Evolutionary conservation across 2,329 filamentous ascomycete genomes (phyloP).

Genomic region (Cladosporium colombiae): DNA sequence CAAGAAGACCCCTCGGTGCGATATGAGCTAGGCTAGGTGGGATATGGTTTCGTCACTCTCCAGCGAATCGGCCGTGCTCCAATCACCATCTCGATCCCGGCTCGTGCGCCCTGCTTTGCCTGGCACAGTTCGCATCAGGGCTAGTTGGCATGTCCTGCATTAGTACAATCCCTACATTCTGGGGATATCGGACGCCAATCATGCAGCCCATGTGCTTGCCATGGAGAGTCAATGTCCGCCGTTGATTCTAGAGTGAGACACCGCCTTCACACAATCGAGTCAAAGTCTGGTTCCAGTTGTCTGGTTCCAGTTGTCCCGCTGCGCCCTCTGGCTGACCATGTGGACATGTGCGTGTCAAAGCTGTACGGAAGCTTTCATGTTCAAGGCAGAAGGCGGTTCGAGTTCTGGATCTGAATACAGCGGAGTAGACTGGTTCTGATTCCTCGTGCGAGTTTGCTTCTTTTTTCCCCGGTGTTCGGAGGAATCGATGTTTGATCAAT

Average conservation of each 20-base stretch:
- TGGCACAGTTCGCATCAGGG: constrained; percentile 16
- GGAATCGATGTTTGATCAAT: no score
- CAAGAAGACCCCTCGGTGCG: constrained; percentile 12
- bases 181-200: constrained; percentile 18
- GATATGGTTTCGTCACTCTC: constrained; percentile 14
- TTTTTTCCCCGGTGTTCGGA: not conserved
- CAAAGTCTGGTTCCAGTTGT: not conserved
- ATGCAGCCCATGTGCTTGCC: constrained; percentile 16
- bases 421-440: not conserved
- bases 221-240: not conserved
- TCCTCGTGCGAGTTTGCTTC: not conserved
- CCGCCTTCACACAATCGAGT: not conserved
- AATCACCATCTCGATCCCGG: constrained; percentile 11
- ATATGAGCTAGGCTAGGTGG: constrained; percentile 9
- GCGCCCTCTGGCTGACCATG: not conserved
- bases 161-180: constrained; percentile 5
- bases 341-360: not conserved
- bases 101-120: constrained; percentile 8
- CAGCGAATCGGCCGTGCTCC: constrained; percentile 8
- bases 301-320: not conserved
- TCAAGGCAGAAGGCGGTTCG: not conserved
- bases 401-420: not conserved
- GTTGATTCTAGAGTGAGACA: not conserved
- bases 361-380: not conserved
- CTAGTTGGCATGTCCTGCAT: constrained; percentile 15